Evolutionary conservation across 768 basidiomycete genomes (phyloP).

Genomic region (Lepiota subincarnata): DNA sequence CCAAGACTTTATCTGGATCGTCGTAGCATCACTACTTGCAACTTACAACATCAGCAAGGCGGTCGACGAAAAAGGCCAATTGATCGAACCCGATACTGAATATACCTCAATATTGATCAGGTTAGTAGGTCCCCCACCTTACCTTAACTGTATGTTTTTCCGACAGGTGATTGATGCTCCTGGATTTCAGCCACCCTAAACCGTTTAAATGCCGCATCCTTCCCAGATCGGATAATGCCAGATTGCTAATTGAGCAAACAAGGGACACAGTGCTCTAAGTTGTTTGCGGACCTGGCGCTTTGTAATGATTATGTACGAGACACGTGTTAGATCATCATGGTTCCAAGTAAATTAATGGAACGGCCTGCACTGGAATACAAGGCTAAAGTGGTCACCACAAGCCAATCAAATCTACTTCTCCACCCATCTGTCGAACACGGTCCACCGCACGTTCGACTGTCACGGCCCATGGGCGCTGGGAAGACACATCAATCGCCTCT

Average conservation of each 20-base stretch:
- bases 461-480: slow-evolving; percentile 1
- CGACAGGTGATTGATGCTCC: background rate
- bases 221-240: slow-evolving; percentile 29
- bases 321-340: background rate
- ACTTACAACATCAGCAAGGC: slow-evolving; percentile 36
- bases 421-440: slow-evolving; percentile 31
- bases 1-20: slow-evolving; percentile 39
- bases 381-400: slow-evolving; percentile 37
- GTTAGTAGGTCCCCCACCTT: slow-evolving; percentile 18
- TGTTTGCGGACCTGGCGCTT: background rate
- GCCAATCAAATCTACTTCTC: slow-evolving; percentile 39
- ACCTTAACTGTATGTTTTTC: background rate
- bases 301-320: slow-evolving; percentile 3
- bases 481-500: slow-evolving; percentile 38
- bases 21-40: slow-evolving; percentile 34
- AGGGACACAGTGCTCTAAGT: background rate
- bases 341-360: background rate
- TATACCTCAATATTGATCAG: slow-evolving; percentile 33
- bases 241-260: slow-evolving; percentile 23
- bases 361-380: background rate
- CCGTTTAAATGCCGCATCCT: slow-evolving; percentile 36
- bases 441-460: slow-evolving; percentile 34
- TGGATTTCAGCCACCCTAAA: slow-evolving; percentile 32
- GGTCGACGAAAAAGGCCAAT: slow-evolving; percentile 29
- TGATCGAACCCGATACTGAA: slow-evolving; percentile 29